Conservation (phyloP, 148 eudicot species). For the Suaeda aralocaspica region DNA sequence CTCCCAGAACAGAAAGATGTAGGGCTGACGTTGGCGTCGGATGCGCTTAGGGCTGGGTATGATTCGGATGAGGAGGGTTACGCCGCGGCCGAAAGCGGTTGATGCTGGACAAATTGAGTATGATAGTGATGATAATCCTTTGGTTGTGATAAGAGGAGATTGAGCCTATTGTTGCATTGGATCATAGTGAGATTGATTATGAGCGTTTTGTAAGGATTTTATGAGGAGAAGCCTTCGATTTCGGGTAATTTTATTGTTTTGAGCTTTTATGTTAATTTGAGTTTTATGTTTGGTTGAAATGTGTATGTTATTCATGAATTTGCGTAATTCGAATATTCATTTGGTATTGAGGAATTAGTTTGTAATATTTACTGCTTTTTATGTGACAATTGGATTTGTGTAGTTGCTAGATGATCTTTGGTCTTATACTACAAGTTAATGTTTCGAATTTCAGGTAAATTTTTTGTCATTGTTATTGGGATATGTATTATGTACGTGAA, state of each 20-base stretch:
- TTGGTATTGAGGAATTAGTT: too few relatives aligned
- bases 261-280: neutral
- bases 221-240: constrained; percentile 80
- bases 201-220: constrained; percentile 86
- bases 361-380: too few relatives aligned
- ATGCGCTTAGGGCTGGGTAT: constrained; percentile 78
- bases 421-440: too few relatives aligned
- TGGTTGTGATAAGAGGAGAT: constrained; percentile 78
- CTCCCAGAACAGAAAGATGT: constrained; percentile 95
- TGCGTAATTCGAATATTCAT: too few relatives aligned
- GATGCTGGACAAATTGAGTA: constrained; percentile 91
- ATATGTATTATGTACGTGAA: too few relatives aligned
- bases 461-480: too few relatives aligned
- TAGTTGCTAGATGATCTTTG: too few relatives aligned
- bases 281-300: neutral
- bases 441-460: too few relatives aligned
- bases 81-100: constrained; percentile 97
- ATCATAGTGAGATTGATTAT: constrained; percentile 69
- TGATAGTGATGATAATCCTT: constrained; percentile 91
- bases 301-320: too few relatives aligned
- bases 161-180: constrained; percentile 84
- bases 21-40: constrained; percentile 75
- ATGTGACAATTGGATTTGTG: too few relatives aligned
- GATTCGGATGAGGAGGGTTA: constrained; percentile 97
- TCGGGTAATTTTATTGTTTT: constrained; percentile 42